Conservation (phyloP, 345 rosid genomes). For the Conringia planisiliqua region DNA sequence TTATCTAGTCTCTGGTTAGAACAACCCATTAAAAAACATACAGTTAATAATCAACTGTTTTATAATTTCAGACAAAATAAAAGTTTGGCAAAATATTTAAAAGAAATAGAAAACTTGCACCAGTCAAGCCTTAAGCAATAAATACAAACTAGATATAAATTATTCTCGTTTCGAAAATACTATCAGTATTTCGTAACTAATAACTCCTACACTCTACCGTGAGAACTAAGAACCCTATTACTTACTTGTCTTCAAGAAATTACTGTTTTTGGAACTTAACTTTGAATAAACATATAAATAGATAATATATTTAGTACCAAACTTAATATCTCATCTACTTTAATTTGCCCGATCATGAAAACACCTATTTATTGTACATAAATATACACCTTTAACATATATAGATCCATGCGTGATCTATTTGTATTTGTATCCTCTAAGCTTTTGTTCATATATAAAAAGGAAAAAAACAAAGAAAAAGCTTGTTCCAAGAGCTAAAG, state of each 20-base stretch:
- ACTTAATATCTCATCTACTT: constrained; percentile 18
- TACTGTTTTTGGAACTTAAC: constrained; percentile 30
- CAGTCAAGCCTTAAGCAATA: constrained; percentile 24
- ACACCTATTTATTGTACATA: constrained; percentile 28
- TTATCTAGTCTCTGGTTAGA: background rate
- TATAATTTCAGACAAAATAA: background rate
- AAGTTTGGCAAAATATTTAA: background rate
- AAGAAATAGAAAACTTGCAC: constrained; percentile 17
- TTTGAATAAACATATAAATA: constrained; percentile 24
- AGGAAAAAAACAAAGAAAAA: constrained; percentile 16
- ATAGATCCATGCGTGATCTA: constrained; percentile 28
- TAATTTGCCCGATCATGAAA: constrained; percentile 30
- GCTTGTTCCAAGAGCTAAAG: constrained; percentile 3
- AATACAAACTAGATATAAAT: background rate
- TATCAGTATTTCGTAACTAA: constrained; percentile 8
- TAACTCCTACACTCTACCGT: background rate
- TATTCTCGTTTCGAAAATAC: background rate
- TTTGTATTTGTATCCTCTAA: constrained; percentile 11
- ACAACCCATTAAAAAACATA: constrained; percentile 7
- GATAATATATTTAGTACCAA: background rate
- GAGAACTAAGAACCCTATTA: constrained; percentile 19
- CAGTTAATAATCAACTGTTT: background rate
- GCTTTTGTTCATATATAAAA: constrained; percentile 16
- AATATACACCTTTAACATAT: constrained; percentile 21
- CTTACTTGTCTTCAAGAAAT: constrained; percentile 11